Base-by-base conservation (phyloP, 257 asterid species). In the Solanum corneliomulleri region DNA sequence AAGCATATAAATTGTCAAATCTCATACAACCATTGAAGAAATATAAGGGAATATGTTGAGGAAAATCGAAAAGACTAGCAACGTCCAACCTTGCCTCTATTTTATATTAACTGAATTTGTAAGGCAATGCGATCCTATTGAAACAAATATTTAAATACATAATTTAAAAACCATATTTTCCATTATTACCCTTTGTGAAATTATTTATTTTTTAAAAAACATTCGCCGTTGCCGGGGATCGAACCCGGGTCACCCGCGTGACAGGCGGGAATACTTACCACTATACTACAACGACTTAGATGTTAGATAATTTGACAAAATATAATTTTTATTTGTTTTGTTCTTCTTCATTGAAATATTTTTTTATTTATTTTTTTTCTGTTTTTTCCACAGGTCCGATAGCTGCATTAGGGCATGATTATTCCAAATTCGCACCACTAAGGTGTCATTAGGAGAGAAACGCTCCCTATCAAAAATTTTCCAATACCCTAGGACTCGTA, bases 171-270 rank as follows among this genome's bases (percentile, higher is more conserved):
- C 1, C 58, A 49, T 49, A 49, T 49, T 15, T 47, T 47, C 58
- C 58, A 14, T 20, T 14, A 47, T 47, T 5, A 15, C 58, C 58
- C 21, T 15, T 49, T 49, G 21, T 49, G 58, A 49, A 49, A 49
- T 14, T 0, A 49, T n/a, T n/a, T n/a, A n/a, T 27, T 27, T 9
- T 41, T 41, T 15, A 1, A 4, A 5, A 49, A 47, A 14, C 2
- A 0, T 0, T 0, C 93, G 95, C 98, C 97, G 96, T 89, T 94
- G 98, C 97, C 96, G 97, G 98, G 98, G 98, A 95, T 95, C 98
- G 97, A 96, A 94, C 98, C 97, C 96, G 96, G 96, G 99, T 96
- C 98, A 87, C 97, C 96, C 96, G 98, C 97, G 96, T 95, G 97
- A 95, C 98, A 96, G 98, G 99, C 95, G 94, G 95, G 96, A 90